Percentiles rank a stretch among this genome's conserved stretches.
Conservation (phyloP, 2,329 filamentous ascomycete species). For the Graphium sp. region DNA sequence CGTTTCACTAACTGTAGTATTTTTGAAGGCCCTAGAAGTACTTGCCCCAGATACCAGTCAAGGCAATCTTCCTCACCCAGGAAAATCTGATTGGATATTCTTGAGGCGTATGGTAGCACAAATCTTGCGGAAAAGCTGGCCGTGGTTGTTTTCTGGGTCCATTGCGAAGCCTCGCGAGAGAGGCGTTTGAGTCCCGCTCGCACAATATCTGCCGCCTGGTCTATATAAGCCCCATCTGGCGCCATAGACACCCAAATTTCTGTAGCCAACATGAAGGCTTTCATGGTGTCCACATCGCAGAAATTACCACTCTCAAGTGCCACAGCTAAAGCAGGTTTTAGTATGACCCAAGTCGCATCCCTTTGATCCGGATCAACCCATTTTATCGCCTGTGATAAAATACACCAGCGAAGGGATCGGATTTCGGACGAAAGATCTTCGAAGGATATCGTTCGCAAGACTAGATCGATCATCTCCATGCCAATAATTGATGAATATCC, state of each 20-base stretch:
- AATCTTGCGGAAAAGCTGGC: not conserved
- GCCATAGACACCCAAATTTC: slow-evolving; percentile 19
- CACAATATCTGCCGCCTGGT: slow-evolving; percentile 14
- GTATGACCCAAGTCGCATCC: slow-evolving; percentile 14
- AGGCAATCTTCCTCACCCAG: too few relatives aligned
- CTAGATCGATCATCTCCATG: slow-evolving; percentile 18
- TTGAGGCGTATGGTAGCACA: too few relatives aligned
- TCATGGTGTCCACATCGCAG: slow-evolving; percentile 17
- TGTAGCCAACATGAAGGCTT: slow-evolving; percentile 22
- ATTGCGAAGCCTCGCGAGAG: slow-evolving; percentile 11
- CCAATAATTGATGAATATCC: slow-evolving; percentile 23
- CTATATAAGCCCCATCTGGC: slow-evolving; percentile 14
- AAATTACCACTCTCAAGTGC: slow-evolving; percentile 15
- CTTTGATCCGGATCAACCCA: slow-evolving; percentile 16
- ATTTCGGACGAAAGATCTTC: slow-evolving; percentile 13
- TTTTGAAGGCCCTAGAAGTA: slow-evolving; percentile 1
- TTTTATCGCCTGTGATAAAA: slow-evolving; percentile 16
- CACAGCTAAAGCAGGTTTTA: slow-evolving; percentile 15
- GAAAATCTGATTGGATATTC: too few relatives aligned
- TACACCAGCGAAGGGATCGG: slow-evolving; percentile 21
- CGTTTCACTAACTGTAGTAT: slow-evolving; percentile 2
- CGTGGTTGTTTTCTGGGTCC: too few relatives aligned
- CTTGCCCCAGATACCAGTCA: slow-evolving; percentile 1
- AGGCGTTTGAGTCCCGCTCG: slow-evolving; percentile 16
- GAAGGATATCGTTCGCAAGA: slow-evolving; percentile 10